Percentiles rank a stretch among this genome's conserved stretches.
These are phyloP conservation scores for Syzygium grande DNA, from an alignment of 345 rosid genomes.

Conservation along the genomic window DNA sequence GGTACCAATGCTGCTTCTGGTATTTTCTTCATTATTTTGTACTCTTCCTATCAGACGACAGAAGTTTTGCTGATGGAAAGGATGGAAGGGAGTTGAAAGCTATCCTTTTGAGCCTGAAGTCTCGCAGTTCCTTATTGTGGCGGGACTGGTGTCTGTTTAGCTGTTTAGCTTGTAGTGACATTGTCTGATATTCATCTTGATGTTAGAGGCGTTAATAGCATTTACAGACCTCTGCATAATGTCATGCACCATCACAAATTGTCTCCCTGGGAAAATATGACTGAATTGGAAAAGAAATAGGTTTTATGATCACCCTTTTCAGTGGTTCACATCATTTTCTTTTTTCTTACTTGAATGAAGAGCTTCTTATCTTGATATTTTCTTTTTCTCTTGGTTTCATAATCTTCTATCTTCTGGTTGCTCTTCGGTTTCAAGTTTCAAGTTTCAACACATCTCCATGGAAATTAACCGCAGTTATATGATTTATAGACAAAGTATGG, in stretches of 20 bases:
- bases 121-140: background rate
- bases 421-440: background rate
- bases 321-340: background rate
- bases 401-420: background rate
- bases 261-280: background rate
- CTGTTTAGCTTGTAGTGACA: background rate
- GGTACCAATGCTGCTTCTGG: background rate
- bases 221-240: background rate
- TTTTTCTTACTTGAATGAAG: background rate
- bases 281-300: background rate
- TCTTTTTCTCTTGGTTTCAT: background rate
- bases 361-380: background rate
- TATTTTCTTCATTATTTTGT: slow-evolving; percentile 1
- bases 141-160: background rate
- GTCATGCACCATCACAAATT: background rate
- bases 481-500: background rate
- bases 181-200: background rate
- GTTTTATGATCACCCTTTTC: background rate
- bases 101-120: slow-evolving; percentile 3
- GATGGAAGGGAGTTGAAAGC: slow-evolving; percentile 19
- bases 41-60: slow-evolving; percentile 17
- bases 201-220: background rate
- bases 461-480: background rate
- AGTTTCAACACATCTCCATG: background rate
- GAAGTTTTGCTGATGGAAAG: background rate